These are phyloP conservation scores for Ceratocystis huliohia DNA, from an alignment of 2,329 filamentous ascomycete species.

Conservation along the genomic window DNA sequence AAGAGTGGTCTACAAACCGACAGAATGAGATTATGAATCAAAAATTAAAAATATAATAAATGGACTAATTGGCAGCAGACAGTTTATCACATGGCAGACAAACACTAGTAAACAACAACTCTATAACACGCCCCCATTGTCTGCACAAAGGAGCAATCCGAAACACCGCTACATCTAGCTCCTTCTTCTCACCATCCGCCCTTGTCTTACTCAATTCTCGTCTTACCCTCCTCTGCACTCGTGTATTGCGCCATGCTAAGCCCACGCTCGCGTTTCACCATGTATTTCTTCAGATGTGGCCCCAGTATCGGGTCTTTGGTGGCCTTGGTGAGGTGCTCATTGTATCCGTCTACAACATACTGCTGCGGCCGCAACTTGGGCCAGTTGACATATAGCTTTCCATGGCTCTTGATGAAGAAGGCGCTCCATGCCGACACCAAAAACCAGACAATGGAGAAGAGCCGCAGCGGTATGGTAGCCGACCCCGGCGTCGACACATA, in stretches of 20 bases:
- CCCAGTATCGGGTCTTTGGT: slow-evolving; percentile 74
- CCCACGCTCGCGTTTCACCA: slow-evolving; percentile 61
- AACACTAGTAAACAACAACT: not conserved
- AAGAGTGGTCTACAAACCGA: not conserved
- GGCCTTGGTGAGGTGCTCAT: slow-evolving; percentile 72
- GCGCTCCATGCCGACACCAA: slow-evolving; percentile 56
- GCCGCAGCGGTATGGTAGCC: slow-evolving; percentile 63
- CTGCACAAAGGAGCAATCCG: not conserved
- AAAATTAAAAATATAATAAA: not conserved
- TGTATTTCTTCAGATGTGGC: slow-evolving; percentile 41
- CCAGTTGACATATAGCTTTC: slow-evolving; percentile 96
- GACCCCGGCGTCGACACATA: slow-evolving; percentile 62
- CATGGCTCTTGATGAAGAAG: slow-evolving; percentile 69
- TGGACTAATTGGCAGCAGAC: not conserved
- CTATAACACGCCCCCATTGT: not conserved
- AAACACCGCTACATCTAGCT: not conserved
- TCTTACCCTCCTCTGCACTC: slow-evolving; percentile 93
- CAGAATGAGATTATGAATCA: not conserved
- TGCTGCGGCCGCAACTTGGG: slow-evolving; percentile 85
- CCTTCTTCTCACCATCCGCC: too few species aligned
- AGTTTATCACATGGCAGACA: not conserved
- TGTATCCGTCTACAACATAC: slow-evolving; percentile 76
- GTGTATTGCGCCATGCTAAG: slow-evolving; percentile 70
- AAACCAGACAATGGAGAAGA: slow-evolving; percentile 72
- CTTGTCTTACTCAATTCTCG: slow-evolving; percentile 69